A percentile compares a stretch with the other conserved stretches of the same genome.
These are phyloP conservation scores for Prunus kanzakura DNA, from an alignment of 306 rosid species.

Conservation along the genomic window DNA sequence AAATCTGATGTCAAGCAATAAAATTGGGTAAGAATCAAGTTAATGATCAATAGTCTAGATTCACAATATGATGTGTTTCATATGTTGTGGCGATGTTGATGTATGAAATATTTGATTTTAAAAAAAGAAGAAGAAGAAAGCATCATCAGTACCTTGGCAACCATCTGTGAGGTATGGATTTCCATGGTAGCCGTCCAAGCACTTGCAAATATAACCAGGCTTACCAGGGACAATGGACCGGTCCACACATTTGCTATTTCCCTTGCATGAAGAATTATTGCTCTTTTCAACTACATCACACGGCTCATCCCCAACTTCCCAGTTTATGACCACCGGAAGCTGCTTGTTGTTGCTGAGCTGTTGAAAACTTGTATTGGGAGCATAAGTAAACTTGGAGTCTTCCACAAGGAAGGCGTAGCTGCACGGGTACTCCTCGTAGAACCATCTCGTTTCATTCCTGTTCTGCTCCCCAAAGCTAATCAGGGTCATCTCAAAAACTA, in stretches of 20 bases:
- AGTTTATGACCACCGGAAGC: slow-evolving; percentile 11
- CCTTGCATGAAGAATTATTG: not conserved
- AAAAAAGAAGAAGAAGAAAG: no score
- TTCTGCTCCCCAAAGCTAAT: not conserved
- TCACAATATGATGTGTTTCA: no score
- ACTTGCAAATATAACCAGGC: slow-evolving; percentile 4
- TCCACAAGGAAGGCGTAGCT: slow-evolving; percentile 5
- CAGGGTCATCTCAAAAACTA: not conserved
- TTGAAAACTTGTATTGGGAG: not conserved
- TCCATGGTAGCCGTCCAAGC: slow-evolving; percentile 4
- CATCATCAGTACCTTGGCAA: no score
- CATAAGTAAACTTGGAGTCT: not conserved
- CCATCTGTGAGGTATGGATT: slow-evolving; percentile 4
- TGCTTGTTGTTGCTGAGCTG: no score
- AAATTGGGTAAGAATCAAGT: no score
- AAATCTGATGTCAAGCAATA: no score
- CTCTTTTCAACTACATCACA: not conserved
- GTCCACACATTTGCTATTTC: no score
- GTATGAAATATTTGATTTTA: no score
- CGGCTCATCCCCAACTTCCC: not conserved
- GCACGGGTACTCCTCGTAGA: not conserved
- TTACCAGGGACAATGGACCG: not conserved
- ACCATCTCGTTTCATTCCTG: not conserved
- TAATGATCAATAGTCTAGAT: no score
- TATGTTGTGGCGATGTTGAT: no score